A percentile compares a stretch with the other conserved stretches of the same genome.
These are phyloP conservation scores for Rhizophagus clarus DNA, from an alignment of 192 early-diverging fungal genomes.

Conservation along the genomic window DNA sequence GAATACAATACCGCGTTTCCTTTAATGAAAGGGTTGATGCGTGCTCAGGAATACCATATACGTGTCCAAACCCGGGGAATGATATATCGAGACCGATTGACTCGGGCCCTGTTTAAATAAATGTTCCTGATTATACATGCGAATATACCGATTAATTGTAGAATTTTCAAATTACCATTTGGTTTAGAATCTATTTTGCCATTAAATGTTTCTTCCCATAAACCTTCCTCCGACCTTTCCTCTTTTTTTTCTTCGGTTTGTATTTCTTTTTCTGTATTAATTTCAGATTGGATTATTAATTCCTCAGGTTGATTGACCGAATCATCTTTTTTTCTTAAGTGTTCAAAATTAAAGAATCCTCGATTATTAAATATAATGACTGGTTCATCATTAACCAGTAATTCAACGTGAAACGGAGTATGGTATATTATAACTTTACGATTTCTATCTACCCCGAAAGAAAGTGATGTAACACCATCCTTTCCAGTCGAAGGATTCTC, in stretches of 20 bases:
- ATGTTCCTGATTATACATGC: background rate
- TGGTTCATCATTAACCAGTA: slow-evolving; percentile 55
- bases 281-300: slow-evolving; percentile 37
- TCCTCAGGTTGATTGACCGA: slow-evolving; percentile 39
- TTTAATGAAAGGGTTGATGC: slow-evolving; percentile 83
- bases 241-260: slow-evolving; percentile 45
- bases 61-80: slow-evolving; percentile 83
- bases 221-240: slow-evolving; percentile 49
- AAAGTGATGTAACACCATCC: slow-evolving; percentile 39
- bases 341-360: slow-evolving; percentile 85
- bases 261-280: slow-evolving; percentile 43
- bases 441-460: slow-evolving; percentile 44
- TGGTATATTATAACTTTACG: slow-evolving; percentile 53
- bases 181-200: slow-evolving; percentile 92
- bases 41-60: slow-evolving; percentile 98
- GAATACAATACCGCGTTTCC: slow-evolving; percentile 68
- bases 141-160: background rate
- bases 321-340: slow-evolving; percentile 62
- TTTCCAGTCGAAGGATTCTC: slow-evolving; percentile 21
- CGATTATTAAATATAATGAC: slow-evolving; percentile 80
- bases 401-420: slow-evolving; percentile 63
- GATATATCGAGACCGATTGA: slow-evolving; percentile 92
- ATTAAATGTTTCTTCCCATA: slow-evolving; percentile 92
- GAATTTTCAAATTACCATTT: slow-evolving; percentile 55
- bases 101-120: slow-evolving; percentile 67